Evolutionary conservation across 2,329 filamentous ascomycete species (phyloP), one percentile per base, ranked within the genome.

Genomic region (Aspergillus sp.): DNA sequence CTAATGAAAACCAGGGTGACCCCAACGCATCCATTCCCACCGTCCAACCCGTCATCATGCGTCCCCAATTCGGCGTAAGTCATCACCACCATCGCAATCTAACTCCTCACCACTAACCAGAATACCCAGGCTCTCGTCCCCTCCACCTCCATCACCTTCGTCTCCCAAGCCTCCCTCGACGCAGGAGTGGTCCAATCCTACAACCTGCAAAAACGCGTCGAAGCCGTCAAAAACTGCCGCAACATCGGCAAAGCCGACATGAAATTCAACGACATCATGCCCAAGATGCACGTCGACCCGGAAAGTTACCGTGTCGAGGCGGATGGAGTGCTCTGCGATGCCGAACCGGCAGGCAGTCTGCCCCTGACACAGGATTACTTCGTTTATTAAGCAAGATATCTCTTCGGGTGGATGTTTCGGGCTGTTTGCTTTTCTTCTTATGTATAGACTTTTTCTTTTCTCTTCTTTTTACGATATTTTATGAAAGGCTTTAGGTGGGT

Each of bases 221-320:
- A 95, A 79, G 81, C 91, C 3, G 92, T 97, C 52, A 88, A 84
- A 72, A 85, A 85, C 58, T 96, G 92, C 75, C 83, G 93, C 61
- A 84, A 76, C 32, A 84, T 97, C 48, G 82, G 88, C 47, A 97
- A 97, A 83, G 82, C 78, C 69, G 91, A 97, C 76, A 97, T 97
- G 92, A 92, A 91, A 72, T 93, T 87, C 76, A 97, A 97, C 75
- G 87, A 92, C 71, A 78, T 78, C 57, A 92, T 87, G 86, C 94
- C 94, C 13, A 87, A 84, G 79, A 97, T 98, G 91, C 87, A 82
- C 69, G 93, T 98, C 62, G 93, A 98, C 75, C 91, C 94, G 5
- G 94, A 98, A 83, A 88, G 85, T 70, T 98, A 97, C 79, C 80
- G 83, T 15, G 93, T 97, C 25, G 88, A 94, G 79, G 93, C 93